Evolutionary conservation across 2,329 filamentous ascomycete species (phyloP), one percentile per base, ranked within the genome.

Genomic region (Xenosphaeropsis pyriputrescens): DNA sequence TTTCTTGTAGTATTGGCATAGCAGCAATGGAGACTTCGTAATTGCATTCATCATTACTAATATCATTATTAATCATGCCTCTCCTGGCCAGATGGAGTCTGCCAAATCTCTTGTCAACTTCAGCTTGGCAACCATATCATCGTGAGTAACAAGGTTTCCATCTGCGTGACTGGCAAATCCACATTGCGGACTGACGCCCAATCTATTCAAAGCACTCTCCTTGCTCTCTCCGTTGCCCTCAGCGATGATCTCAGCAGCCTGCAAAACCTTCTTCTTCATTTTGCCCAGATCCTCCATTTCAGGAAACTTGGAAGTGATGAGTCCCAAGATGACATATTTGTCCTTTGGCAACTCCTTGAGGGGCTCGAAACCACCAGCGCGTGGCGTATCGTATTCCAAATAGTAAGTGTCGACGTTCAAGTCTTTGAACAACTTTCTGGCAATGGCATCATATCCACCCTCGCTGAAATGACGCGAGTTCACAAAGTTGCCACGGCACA

Each of bases 91-190:
- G 42, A 88, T 70, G 51, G 79, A 74, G 52, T 85, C 72, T 4
- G 82, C 80, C 51, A 88, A 75, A 46, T 74, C 64, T 44, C 81
- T 69, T 11, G 86, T 79, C 38, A 88, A 59, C 44, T 68, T 62
- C 49, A 88, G 58, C 63, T 88, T 88, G 56, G 71, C 74, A 61
- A 72, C 75, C 75, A 86, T 79, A 43, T 83, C 79, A 35, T 83
- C 72, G 46, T 74, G 64, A n/a, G 67, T 71, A 38, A 88, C 63
- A 9, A 73, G 67, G 50, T 88, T 85, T 0, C 81, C 83, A 47
- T 50, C 47, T 36, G 45, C 44, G 53, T 88, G 81, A 29, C 75
- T 83, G 29, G 79, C 82, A 56, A 83, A 83, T 6, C 78, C 78
- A 51, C 78, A 83, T 60, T 85, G 79, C 0, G 80, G 79, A 50